Conservation (phyloP, 495 filamentous ascomycete species). For the Penicillium chermesinum region DNA sequence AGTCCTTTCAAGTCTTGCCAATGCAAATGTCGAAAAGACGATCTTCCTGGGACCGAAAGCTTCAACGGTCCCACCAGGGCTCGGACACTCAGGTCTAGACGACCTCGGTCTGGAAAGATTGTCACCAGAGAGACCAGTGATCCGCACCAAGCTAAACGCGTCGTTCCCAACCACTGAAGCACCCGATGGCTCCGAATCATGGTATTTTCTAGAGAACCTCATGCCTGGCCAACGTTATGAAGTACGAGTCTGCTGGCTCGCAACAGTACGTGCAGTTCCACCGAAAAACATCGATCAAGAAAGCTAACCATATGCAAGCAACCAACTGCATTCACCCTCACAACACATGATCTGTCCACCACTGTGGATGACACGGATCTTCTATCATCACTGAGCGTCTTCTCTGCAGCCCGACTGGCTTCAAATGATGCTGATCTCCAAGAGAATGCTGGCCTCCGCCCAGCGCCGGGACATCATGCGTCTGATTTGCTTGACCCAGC, state of each 20-base stretch:
- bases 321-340: conserved; percentile 76
- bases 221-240: conserved; percentile 75
- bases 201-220: conserved; percentile 80
- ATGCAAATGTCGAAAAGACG: conserved; percentile 82
- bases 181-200: conserved; percentile 62
- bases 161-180: conserved; percentile 55
- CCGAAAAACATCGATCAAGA: neutral
- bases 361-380: conserved; percentile 57
- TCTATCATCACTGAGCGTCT: conserved; percentile 58
- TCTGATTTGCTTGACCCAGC: conserved; percentile 11
- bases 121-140: conserved; percentile 47
- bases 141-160: conserved; percentile 58
- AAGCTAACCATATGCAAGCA: conserved; percentile 50
- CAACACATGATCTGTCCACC: conserved; percentile 52
- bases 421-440: conserved; percentile 12
- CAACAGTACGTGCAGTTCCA: conserved; percentile 60
- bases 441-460: conserved; percentile 13
- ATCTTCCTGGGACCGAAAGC: conserved; percentile 73
- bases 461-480: neutral
- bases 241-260: conserved; percentile 89
- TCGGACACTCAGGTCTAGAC: conserved; percentile 53
- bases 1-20: conserved; percentile 23
- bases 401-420: conserved; percentile 50
- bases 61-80: conserved; percentile 48
- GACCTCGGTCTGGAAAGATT: conserved; percentile 62